Evolutionary conservation across 73 alveolate species (phyloP), one percentile per base, ranked within the genome.

Genomic region (Symbiodinium pilosum): DNA sequence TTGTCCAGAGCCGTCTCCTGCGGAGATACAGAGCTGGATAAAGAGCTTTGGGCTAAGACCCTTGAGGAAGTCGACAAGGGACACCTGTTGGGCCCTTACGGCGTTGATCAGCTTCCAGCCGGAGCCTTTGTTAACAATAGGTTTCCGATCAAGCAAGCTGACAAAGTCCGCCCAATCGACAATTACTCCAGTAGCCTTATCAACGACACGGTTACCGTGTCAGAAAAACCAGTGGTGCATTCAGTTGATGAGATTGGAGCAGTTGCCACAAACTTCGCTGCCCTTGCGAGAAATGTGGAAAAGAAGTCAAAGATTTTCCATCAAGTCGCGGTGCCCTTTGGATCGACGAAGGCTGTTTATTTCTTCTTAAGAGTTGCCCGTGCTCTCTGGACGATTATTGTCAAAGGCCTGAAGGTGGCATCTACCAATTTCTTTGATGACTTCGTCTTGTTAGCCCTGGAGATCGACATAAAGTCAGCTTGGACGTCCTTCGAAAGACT

Each of bases 111-210:
- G 28, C 56, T 44, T 56, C 54, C 32, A 18, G 40, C n/a, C 4
- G 56, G 34, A 0, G 47, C 84, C 42, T 28, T 71, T 1, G 43
- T 86, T 11, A 44, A 43, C 83, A 18, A 43, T 2, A 44, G 94
- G 18, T 86, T 86, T 12, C 84, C 84, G 2, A 32, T 86, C 4
- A 16, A 11, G 9, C 94, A 86, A 34, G 32, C 42, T 8, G 84
- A n/a, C 40, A 86, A 86, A 42, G 84, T 86, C 12, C 51, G 94
- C 7, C 94, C 94, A 2, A 54, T 86, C 14, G 93, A 86, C 83
- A 86, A 86, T 21, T 86, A 86, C 83, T 28, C 56, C 40, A 52
- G 26, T 40, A 47, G 64, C 14, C n/a, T 41, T 56, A 86, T 75
- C 30, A 59, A 59, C 39, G 77, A 59, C 77, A 59, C 77, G 28